Evolutionary conservation across 139 green algal species (phyloP).

Genomic region (Micractinium conductrix): DNA sequence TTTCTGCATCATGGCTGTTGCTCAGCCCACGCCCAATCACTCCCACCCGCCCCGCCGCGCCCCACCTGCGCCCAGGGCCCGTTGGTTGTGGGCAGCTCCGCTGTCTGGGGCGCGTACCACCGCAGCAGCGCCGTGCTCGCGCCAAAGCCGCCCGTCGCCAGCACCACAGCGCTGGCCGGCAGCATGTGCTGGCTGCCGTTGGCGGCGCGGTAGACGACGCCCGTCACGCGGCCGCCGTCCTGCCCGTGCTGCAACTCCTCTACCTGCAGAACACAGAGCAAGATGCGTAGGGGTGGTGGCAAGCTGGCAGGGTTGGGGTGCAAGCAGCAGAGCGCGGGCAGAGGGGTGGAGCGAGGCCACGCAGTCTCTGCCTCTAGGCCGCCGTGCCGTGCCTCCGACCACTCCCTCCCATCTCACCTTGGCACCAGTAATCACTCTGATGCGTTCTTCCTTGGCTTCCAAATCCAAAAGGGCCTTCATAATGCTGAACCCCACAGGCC

Average conservation of each 20-base stretch:
- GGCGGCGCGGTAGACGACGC: background rate
- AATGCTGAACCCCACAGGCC: conserved; percentile 67
- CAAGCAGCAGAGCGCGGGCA: background rate
- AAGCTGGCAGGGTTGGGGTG: background rate
- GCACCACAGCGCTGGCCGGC: conserved; percentile 55
- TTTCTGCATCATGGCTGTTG: too few relatives aligned
- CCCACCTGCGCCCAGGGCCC: conserved; percentile 71
- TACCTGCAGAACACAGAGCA: conserved; percentile 15
- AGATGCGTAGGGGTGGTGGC: background rate
- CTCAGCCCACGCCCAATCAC: too few relatives aligned
- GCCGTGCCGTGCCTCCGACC: background rate
- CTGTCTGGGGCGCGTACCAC: conserved; percentile 33
- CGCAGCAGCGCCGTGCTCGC: conserved; percentile 64
- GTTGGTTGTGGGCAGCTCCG: conserved; percentile 75
- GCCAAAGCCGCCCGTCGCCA: conserved; percentile 76
- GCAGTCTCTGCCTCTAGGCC: background rate
- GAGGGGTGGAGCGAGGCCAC: background rate
- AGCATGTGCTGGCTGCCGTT: conserved; percentile 18
- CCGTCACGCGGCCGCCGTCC: conserved; percentile 6
- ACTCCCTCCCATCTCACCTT: background rate
- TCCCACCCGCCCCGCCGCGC: too few relatives aligned
- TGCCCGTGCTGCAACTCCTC: conserved; percentile 5
- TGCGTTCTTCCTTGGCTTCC: conserved; percentile 12
- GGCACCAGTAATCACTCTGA: conserved; percentile 26
- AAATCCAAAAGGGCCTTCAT: conserved; percentile 49